Base-by-base conservation (phyloP, 352 stramenopile species). In the Pelagophyceae sp. region DNA sequence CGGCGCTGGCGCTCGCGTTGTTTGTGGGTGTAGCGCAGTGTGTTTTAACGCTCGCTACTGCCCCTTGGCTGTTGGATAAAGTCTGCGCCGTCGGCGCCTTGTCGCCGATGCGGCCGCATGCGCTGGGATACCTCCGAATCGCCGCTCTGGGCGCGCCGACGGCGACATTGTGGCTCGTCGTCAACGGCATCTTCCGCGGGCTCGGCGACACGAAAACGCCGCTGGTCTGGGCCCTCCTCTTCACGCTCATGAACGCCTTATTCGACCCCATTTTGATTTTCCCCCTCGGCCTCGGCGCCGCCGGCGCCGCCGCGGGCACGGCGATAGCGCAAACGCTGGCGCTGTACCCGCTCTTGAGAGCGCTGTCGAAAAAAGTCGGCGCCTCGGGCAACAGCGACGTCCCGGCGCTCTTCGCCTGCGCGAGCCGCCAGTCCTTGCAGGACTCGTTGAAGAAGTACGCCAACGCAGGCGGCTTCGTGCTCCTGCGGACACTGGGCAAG, bases 241-340 rank as follows among this genome's bases (percentile, higher is more conserved):
- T 90, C 77, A 88, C 84, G 0, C 72, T 50, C 0, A 72, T 90
- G 51, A 92, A 92, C 83, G 83, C 80, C 25, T 80, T 87, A 76
- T 77, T 91, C 27, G 86, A 91, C 80, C 85, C 86, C 19, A 77
- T 91, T 1, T 91, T 89, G 64, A 91, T 91, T 58, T 91, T 91
- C n/a, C n/a, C n/a, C n/a, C n/a, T n/a, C n/a, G n/a, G n/a, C n/a
- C n/a, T n/a, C n/a, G n/a, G n/a, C n/a, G 83, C 85, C 35, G 86
- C 83, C 78, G 87, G 87, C 54, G 87, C 87, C 35, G 87, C 87
- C 38, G 81, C 83, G 29, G 87, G 86, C 17, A 92, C 87, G 19
- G 85, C 84, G 0, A 58, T 90, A 0, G 84, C 86, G 15, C 86
- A 90, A 79, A 89, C 89, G 76, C 50, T 80, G 1, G 86, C 87